Base-by-base conservation (phyloP, 2,329 filamentous ascomycete species). In the Pseudopyricularia javanii region DNA sequence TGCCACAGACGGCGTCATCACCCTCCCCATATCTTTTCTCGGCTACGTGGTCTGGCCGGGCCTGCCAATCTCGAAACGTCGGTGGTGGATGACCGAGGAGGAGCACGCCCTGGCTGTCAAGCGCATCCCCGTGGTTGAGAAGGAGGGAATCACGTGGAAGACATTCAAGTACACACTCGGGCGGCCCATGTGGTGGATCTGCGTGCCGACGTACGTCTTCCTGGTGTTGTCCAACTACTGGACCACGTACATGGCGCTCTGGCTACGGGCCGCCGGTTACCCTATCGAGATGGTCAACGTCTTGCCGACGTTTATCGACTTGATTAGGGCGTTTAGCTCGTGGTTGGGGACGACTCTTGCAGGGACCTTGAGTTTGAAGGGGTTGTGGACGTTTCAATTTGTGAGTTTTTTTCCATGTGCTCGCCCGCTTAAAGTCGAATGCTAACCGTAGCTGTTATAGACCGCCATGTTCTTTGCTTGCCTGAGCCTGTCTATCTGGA, bases 31-130 rank as follows among this genome's bases (percentile, higher is more conserved):
- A 2, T 75, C 75, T 2, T 49, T 77, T 5, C 76, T 74, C 43
- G 75, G 76, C 4, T 73, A 72, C 54, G 35, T 75, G 47, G 65
- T 66, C 58, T 77, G 78, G 55, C 75, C 75, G 0, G 74, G 76
- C 26, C 66, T 74, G 0, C 75, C 75, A 0, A 68, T 69, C 15
- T 63, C 57, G 12, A 65, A 62, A 1, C 61, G 59, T 9, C 71
- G 71, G 0, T 68, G 67, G 45, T 72, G 68, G 50, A 58, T 66
- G 6, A 64, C 57, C 0, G 58, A 64, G 12, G 55, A 60, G 0
- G 64, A 71, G 45, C 64, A 67, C 51, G 65, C 69, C 2, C 66
- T 70, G 9, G 56, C 59, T 4, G 54, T 64, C 0, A 56, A 58
- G 20, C 63, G 66, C 20, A 66, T 69, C 40, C 50, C 50, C 37